Conservation (phyloP, 768 basidiomycete species). For the Lactarius indigo region DNA sequence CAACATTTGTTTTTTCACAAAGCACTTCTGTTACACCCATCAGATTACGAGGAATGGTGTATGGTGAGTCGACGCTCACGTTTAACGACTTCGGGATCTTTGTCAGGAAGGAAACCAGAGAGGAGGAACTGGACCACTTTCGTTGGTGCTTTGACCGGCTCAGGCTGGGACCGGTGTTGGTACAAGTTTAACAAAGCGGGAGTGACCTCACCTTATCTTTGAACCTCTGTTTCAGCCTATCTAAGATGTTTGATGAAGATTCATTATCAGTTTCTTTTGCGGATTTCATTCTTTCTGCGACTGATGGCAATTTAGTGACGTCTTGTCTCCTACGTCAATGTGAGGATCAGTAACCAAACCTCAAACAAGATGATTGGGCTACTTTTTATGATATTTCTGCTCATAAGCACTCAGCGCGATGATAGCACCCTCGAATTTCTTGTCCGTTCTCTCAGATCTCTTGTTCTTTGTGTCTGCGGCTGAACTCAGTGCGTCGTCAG, state of each 20-base stretch:
- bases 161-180: not conserved
- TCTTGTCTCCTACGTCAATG: not conserved
- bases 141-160: conserved; percentile 1
- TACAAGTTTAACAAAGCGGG: not conserved
- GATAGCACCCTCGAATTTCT: not conserved
- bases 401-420: not conserved
- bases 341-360: not conserved
- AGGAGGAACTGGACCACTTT: conserved; percentile 4
- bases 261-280: not conserved
- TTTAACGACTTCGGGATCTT: not conserved
- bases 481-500: conserved; percentile 1
- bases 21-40: conserved; percentile 4
- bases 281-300: not conserved
- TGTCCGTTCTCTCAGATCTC: not conserved
- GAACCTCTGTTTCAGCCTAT: not conserved
- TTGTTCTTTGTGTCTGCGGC: not conserved
- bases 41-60: not conserved
- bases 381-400: not conserved
- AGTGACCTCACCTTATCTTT: not conserved
- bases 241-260: not conserved
- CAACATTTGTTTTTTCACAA: not conserved
- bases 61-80: not conserved
- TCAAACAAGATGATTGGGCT: not conserved
- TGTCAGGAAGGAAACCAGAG: not conserved
- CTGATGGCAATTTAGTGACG: not conserved